A percentile compares a stretch with the other conserved stretches of the same genome.
These are phyloP conservation scores for Boletellus dicymbophilus DNA, from an alignment of 1,284 basidiomycete genomes.

Conservation along the genomic window DNA sequence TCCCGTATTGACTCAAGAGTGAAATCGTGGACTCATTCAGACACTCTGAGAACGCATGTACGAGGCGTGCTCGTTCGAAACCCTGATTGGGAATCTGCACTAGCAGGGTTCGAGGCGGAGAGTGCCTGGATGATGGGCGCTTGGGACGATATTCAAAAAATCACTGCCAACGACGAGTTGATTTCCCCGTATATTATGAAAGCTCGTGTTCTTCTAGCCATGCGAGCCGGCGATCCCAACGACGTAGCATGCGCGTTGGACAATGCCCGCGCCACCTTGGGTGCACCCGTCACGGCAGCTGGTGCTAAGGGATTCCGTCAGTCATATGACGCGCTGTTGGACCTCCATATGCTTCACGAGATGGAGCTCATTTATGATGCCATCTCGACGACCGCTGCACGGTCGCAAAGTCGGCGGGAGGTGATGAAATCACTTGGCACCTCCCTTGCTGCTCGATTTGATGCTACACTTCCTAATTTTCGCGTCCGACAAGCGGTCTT, in stretches of 20 bases:
- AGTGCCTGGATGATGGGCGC: conserved; percentile 96
- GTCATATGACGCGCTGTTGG: conserved; percentile 85
- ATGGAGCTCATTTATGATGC: conserved; percentile 75
- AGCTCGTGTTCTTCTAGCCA: conserved; percentile 81
- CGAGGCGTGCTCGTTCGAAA: conserved; percentile 87
- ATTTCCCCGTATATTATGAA: conserved; percentile 73
- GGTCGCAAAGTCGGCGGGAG: conserved; percentile 38
- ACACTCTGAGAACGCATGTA: conserved; percentile 95
- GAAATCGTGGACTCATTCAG: conserved; percentile 47
- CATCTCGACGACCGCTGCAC: conserved; percentile 36
- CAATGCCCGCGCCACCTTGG: conserved; percentile 76
- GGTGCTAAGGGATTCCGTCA: conserved; percentile 82
- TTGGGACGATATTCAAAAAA: conserved; percentile 78
- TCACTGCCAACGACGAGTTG: conserved; percentile 52
- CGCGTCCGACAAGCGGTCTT: conserved; percentile 90
- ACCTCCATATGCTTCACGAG: conserved; percentile 90
- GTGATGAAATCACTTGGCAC: conserved; percentile 26
- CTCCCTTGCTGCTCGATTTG: conserved; percentile 61
- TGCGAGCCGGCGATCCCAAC: conserved; percentile 56
- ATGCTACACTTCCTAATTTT: conserved; percentile 88
- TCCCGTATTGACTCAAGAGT: background rate
- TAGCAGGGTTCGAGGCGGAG: conserved; percentile 90
- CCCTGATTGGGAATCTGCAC: conserved; percentile 79
- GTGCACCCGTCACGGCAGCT: conserved; percentile 79
- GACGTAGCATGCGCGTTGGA: conserved; percentile 56